phyloP scores from a whole-genome alignment of 176 grass and related monocot species.

The Phoenix roebelenii region DNA sequence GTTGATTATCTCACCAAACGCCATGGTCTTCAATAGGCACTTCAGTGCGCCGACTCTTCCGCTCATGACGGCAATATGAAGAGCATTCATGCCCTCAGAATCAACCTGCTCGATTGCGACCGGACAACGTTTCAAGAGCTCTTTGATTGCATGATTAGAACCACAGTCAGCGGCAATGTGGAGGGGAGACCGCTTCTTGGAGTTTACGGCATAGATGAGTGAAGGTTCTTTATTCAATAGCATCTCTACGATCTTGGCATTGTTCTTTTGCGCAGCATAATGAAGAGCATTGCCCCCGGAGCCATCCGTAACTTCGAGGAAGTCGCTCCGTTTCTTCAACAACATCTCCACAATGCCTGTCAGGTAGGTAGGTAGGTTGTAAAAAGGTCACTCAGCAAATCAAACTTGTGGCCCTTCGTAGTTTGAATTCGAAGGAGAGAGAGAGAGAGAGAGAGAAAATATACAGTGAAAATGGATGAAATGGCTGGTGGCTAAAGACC shows the following conservation, averaged over 20 bases:
- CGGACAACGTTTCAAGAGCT: conserved; percentile 35
- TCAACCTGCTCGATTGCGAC: conserved; percentile 39
- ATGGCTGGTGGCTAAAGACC: too few species aligned
- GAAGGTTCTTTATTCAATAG: conserved; percentile 23
- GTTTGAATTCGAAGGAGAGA: too few species aligned
- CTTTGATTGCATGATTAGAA: conserved; percentile 28
- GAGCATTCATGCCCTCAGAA: conserved; percentile 21
- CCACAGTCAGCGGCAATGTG: conserved; percentile 41
- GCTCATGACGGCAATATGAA: conserved; percentile 30
- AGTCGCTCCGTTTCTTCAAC: conserved; percentile 8
- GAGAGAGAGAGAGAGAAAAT: too few species aligned
- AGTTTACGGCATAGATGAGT: conserved; percentile 42
- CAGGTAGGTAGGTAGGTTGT: neutral
- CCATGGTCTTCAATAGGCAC: conserved; percentile 29
- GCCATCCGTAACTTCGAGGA: conserved; percentile 27
- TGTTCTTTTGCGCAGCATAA: conserved; percentile 55
- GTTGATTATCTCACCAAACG: conserved; percentile 36
- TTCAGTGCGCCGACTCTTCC: conserved; percentile 30
- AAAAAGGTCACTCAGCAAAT: neutral
- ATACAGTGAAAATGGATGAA: too few species aligned
- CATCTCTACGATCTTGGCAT: conserved; percentile 27
- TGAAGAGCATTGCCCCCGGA: conserved; percentile 45
- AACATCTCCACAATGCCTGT: conserved; percentile 49
- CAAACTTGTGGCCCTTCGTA: too few species aligned
- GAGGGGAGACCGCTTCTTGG: conserved; percentile 19